Evolutionary conservation across 2,329 filamentous ascomycete genomes (phyloP), one percentile per base, ranked within the genome.

Genomic region (Fusarium sublunatum): DNA sequence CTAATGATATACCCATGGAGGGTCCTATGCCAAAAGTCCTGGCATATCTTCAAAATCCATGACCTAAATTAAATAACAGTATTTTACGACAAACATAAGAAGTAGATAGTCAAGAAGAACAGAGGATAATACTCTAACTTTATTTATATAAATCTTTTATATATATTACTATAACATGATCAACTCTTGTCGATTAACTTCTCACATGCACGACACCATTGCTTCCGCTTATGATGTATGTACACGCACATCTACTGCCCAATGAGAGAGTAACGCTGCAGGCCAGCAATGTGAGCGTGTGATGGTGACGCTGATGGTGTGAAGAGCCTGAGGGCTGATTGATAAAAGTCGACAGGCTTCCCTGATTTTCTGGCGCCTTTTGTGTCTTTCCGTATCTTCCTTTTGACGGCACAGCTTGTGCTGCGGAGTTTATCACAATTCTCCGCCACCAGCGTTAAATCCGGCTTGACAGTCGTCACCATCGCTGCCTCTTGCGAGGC

Each of bases 251-350:
- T 34, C 38, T 39, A 49, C 56, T 51, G 50, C 51, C 57, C 57
- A 60, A 57, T 65, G 45, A 54, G 48, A 41, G 15, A 49, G 36
- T 31, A 45, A 44, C 41, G 53, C 19, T 32, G 46, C 31, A 41
- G 26, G 47, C 39, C 47, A 50, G 29, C 53, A 50, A 52, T 25
- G 54, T 65, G 48, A 58, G 46, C 48, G 55, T 61, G 66, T 58
- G 59, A 55, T 68, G 32, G 39, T 35, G n/a, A 31, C 29, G 7
- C 25, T 58, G 52, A 65, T 63, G 61, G 61, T 65, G 61, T 65
- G 61, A 53, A 65, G 57, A 63, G 28, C 61, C 61, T 67, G 50
- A 64, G 63, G 19, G 59, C 43, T 52, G 55, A 61, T 67, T 60
- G 54, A 64, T 61, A 66, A 66, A 64, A 45, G 46, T 25, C 34